These are phyloP conservation scores for Entophlyctis helioformis DNA, from an alignment of 192 early-diverging fungal genomes.

Conservation along the genomic window DNA sequence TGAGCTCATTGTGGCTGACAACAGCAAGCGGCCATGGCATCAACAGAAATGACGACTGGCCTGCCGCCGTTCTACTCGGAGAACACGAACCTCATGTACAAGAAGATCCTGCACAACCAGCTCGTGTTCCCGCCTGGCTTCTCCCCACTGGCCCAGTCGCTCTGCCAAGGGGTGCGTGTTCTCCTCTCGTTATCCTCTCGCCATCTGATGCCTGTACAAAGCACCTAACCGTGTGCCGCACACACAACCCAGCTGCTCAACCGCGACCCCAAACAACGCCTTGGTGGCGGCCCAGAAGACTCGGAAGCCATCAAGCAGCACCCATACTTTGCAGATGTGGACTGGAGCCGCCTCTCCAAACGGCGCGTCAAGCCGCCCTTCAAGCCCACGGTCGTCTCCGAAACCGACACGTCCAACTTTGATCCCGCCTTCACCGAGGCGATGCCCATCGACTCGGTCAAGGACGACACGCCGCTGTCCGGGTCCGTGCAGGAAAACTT, in stretches of 20 bases:
- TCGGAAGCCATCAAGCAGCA: conserved; percentile 50
- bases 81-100: conserved; percentile 46
- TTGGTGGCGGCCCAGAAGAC: conserved; percentile 46
- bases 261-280: conserved; percentile 46
- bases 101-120: conserved; percentile 40
- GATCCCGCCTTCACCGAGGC: conserved; percentile 41
- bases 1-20: too few relatives aligned
- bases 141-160: conserved; percentile 17
- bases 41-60: conserved; percentile 45
- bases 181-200: too few relatives aligned
- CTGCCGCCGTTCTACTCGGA: conserved; percentile 48
- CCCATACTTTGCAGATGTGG: conserved; percentile 46
- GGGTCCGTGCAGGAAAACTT: conserved; percentile 42
- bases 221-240: too few relatives aligned
- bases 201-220: too few relatives aligned
- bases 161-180: conserved; percentile 31
- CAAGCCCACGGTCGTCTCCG: conserved; percentile 46
- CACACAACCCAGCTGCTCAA: conserved; percentile 32
- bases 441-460: conserved; percentile 32
- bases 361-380: conserved; percentile 56
- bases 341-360: conserved; percentile 52
- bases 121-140: conserved; percentile 36
- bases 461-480: conserved; percentile 29
- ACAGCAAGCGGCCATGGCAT: too few relatives aligned
- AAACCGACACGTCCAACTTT: conserved; percentile 39